Evolutionary conservation across 345 rosid genomes (phyloP), one percentile per base, ranked within the genome.

Genomic region (Hypericum perforatum): DNA sequence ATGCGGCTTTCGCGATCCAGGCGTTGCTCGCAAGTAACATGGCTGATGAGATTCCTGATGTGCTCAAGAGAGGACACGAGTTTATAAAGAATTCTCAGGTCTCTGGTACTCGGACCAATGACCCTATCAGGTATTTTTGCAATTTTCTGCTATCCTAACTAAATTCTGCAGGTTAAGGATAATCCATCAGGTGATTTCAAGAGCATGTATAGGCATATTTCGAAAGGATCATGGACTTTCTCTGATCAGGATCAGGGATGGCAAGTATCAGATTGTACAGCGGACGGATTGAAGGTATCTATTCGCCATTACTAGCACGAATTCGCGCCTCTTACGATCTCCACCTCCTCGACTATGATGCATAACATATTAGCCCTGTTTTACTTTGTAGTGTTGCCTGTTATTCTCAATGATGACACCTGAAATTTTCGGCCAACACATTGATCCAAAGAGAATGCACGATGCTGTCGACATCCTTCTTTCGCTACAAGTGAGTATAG

Each of bases 191-290:
- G 88, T 6, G 75, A 84, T 54, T 70, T 63, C 52, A 66, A 43
- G 58, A 66, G 66, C 60, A 81, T 76, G 87, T 70, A 66, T 13
- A 64, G 82, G 9, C 82, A 75, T 43, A 73, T 73, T 32, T 67
- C 80, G 0, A 84, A 84, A 65, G 94, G 94, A 29, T 66, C 77
- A 0, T 84, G 87, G 92, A 62, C 80, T 37, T 81, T 78, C 67
- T 74, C 85, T 5, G 82, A 74, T 62, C 78, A 81, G 68, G 92
- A 81, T 62, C 87, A 84, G 41, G 85, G 87, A 14, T 84, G 81
- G 87, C 73, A 73, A 51, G 83, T 75, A 44, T 73, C 85, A 29
- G 92, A 84, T 63, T 84, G 88, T 59, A 79, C 73, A 13, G 79
- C 82, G 12, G 94, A 84, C 64, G 80, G 85, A 16, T 54, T 81